Base-by-base conservation (phyloP, 441 rosid genomes). In the Gossypium schwendimanii region DNA sequence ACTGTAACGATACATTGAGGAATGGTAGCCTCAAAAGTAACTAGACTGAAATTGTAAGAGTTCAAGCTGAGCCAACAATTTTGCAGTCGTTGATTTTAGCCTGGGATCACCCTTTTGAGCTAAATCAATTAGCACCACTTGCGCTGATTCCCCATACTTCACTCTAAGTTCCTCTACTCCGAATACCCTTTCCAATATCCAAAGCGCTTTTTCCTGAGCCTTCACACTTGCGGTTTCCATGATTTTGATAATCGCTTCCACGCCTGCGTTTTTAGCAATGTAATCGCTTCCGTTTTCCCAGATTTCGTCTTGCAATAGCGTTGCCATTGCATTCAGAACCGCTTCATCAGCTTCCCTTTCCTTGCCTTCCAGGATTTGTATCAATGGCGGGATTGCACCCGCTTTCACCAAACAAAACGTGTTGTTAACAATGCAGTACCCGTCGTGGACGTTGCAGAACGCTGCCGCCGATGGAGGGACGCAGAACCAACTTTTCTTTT, bases 381-480 rank as follows among this genome's bases (percentile, higher is more conserved):
- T 69, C 68, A 90, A 47, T 10, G 87, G 84, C 67, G 80, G 23
- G 28, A 85, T 26, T 0, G 92, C 92, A 1, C 85, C 84, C 1
- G 93, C 87, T 80, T 88, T 85, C 72, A 88, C 87, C 74, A 90
- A 59, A 78, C 92, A 90, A 62, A 90, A 84, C 26, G 88, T 87
- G 72, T 23, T 83, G 63, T 79, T 90, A 21, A 81, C 83, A n/a
- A 8, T 24, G 77, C 96, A 90, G 33, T 71, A 66, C 3, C 83
- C 82, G n/a, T 83, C 81, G 57, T 90, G 93, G 58, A 90, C 88
- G 73, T 83, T 79, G 33, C 96, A 87, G 52, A 81, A 55, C 26
- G 87, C 71, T 9, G 78, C 75, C 0, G 81, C 70, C 0, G 92
- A 80, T 54, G 84, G 81, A 41, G 76, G 79, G 63, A 81, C 77